A percentile compares a stretch with the other conserved stretches of the same genome.
These are phyloP conservation scores for Apiosordaria backusii DNA, from an alignment of 495 filamentous ascomycete genomes.

Conservation along the genomic window DNA sequence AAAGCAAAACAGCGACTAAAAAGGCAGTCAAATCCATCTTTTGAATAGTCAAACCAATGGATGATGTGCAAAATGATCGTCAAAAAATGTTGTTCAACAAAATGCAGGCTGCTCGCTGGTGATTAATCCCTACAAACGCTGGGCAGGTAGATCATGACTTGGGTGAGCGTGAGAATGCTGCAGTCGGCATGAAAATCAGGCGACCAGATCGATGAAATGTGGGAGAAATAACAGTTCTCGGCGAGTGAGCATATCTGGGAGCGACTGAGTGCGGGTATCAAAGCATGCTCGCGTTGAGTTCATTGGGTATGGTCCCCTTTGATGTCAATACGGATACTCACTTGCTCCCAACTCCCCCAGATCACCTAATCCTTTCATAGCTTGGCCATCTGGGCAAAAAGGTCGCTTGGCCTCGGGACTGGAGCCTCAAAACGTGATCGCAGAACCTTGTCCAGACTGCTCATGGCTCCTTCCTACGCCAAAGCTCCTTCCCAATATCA, in stretches of 20 bases:
- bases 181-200: not conserved
- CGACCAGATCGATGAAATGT: not conserved
- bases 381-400: not conserved
- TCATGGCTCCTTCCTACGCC: not conserved
- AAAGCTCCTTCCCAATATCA: not conserved
- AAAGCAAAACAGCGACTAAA: constrained; percentile 57
- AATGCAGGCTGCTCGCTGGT: not conserved
- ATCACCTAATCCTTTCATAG: not conserved
- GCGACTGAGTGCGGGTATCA: not conserved
- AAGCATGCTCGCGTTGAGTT: not conserved
- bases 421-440: not conserved
- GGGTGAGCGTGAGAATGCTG: not conserved
- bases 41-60: not conserved
- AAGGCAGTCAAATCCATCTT: constrained; percentile 23
- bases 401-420: not conserved
- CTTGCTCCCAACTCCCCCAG: not conserved
- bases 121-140: not conserved
- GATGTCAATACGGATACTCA: not conserved
- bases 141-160: not conserved
- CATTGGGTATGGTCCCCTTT: not conserved
- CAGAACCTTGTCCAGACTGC: not conserved
- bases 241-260: not conserved
- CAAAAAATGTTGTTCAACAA: not conserved
- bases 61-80: not conserved
- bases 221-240: not conserved